Percentiles rank a stretch among this genome's conserved stretches.
Conservation (phyloP, 2,329 filamentous ascomycete genomes). For the Verticillium albo-atrum region DNA sequence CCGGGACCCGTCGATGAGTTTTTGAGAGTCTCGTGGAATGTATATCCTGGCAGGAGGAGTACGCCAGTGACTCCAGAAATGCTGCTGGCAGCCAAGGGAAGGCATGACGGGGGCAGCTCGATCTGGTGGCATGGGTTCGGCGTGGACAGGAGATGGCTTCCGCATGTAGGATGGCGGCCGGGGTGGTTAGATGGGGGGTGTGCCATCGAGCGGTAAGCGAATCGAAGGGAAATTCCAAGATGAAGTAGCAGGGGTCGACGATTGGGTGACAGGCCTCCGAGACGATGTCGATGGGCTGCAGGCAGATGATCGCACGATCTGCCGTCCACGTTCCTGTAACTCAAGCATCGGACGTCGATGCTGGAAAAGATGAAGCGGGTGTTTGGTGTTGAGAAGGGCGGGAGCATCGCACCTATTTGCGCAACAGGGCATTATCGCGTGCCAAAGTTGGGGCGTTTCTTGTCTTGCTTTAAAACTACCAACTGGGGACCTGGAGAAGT, state of each 20-base stretch:
- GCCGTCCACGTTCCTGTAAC: not conserved
- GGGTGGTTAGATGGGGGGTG: not conserved
- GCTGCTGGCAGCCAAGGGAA: not conserved
- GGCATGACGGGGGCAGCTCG: not conserved
- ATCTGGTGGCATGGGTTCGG: not conserved
- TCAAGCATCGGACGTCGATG: not conserved
- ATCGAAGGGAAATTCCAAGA: not conserved
- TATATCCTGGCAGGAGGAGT: not conserved
- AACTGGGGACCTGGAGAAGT: too few species aligned
- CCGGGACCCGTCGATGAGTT: not conserved
- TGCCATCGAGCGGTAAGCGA: not conserved
- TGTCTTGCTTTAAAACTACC: too few species aligned
- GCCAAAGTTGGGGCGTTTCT: too few species aligned
- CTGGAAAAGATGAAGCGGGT: not conserved
- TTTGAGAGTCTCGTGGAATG: not conserved
- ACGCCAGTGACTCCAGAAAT: not conserved
- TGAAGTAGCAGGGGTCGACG: not conserved
- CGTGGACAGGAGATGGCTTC: not conserved
- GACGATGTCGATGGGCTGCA: not conserved
- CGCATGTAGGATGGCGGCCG: not conserved
- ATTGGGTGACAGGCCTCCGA: not conserved
- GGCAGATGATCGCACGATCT: not conserved
- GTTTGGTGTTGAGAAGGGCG: not conserved
- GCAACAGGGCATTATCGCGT: too few species aligned
- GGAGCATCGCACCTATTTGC: too few species aligned